Base-by-base conservation (phyloP, 805 yeast species). In the Hanseniaspora hatyaiensis region DNA sequence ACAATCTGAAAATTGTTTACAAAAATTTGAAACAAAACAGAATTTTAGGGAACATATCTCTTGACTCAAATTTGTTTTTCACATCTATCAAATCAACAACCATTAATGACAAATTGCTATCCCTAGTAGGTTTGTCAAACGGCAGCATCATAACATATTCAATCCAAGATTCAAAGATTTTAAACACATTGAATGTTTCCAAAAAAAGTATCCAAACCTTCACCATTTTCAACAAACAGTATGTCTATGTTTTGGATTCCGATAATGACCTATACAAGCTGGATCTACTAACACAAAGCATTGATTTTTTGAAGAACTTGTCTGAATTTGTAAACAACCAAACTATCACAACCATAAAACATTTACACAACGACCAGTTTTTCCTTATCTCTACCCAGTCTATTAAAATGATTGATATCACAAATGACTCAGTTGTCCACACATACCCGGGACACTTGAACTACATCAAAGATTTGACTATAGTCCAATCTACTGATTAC, bases 371-470 rank as follows among this genome's bases (percentile, higher is more conserved):
- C 11, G 26, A 36, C 16, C 42, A 29, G 12, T 23, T 39, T 24
- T 29, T 31, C 12, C 29, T 41, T n/a, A 19, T 33, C 1, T 24
- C 44, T 13, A 41, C 45, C 11, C 47, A 50, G 33, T 40, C 51
- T 12, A 43, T 45, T 15, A 32, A 44, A 15, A 32, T 52, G 18
- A 34, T 78, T 20, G 75, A 77, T 55, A 57, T 66, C 9, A 55
- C 62, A 5, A 58, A 52, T 24, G 67, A 51, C 34, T 62, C 64
- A 45, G 63, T 76, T 2, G 62, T 71, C 15, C 68, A 67, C 54
- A 70, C 78, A 1, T 77, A 75, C 58, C 86, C 94, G 1, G 94
- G 89, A 23, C 94, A 85, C 59, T 75, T 83, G 26, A 72, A 82
- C 16, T 80, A 86, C 3, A 72, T 85, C 34, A 70, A 40, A 32